Evolutionary conservation across 257 asterid species (phyloP), one percentile per base, ranked within the genome.

Genomic region (Solanum paucissectum): DNA sequence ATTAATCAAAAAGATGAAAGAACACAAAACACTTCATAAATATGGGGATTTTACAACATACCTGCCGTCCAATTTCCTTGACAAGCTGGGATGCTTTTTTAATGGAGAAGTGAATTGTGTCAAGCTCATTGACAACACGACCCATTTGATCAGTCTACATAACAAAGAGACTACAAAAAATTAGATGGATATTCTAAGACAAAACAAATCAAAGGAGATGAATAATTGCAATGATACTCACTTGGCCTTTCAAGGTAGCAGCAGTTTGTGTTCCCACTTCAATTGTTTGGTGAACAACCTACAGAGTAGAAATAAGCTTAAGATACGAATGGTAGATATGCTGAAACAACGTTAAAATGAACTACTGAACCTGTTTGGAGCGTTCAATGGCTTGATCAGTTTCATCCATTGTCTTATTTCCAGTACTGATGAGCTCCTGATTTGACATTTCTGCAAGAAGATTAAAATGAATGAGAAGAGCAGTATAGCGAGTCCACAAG

Each of bases 331-430:
- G 79, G 29, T 42, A 52, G 44, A 62, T 34, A 87, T 74, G 82
- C 52, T 25, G 79, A 89, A 84, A 89, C 83, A 87, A 86, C 85
- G 58, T 13, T 38, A 73, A 37, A 87, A 82, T 62, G 72, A 40
- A 81, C 55, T 66, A 34, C 66, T 83, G 85, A 85, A 95, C 99
- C 98, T 97, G 99, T 93, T 97, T 95, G 86, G 99, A 97, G 87
- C 99, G 99, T 89, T 97, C 99, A 91, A 97, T 93, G 90, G 99
- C 96, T 92, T 97, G 99, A 91, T 97, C 99, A 87, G 99, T 97
- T 96, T 97, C 99, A 89, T 97, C 98, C 98, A 97, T 94, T 46
- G 91, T 91, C 93, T 89, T 94, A 86, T 60, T 89, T 74, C 99
- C 99, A 88, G 96, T 93, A 90, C 90, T 79, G 83, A 97, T 86